phyloP scores from a whole-genome alignment of 2,329 filamentous ascomycete species.

The Claviceps digitariae region DNA sequence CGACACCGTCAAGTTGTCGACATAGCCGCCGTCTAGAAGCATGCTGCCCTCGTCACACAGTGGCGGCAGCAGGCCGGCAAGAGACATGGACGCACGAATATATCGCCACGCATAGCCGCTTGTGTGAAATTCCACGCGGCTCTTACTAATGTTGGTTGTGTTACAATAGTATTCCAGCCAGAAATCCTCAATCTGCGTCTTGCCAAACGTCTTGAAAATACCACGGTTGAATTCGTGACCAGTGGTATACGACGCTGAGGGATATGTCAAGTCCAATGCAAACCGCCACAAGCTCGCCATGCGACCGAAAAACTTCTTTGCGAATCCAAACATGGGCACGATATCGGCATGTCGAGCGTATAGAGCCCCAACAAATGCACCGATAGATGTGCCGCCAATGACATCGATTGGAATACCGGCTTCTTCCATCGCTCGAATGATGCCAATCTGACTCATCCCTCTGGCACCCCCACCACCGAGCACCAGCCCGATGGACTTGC shows the following conservation, averaged over 20 bases:
- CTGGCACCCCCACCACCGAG: slow-evolving; percentile 86
- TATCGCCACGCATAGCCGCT: slow-evolving; percentile 97
- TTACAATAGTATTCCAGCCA: slow-evolving; percentile 99
- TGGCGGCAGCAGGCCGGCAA: slow-evolving; percentile 83
- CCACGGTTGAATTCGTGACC: slow-evolving; percentile 98
- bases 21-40: slow-evolving; percentile 90
- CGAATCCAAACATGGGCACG: slow-evolving; percentile 90
- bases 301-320: slow-evolving; percentile 95
- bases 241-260: slow-evolving; percentile 91
- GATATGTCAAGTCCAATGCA: slow-evolving; percentile 88
- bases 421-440: slow-evolving; percentile 91
- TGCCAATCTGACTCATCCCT: slow-evolving; percentile 83
- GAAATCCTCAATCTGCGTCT: slow-evolving; percentile 96
- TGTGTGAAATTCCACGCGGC: slow-evolving; percentile 81
- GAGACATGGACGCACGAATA: slow-evolving; percentile 89
- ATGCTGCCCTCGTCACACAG: slow-evolving; percentile 95
- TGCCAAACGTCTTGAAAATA: slow-evolving; percentile 96
- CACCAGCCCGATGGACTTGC: slow-evolving; percentile 87
- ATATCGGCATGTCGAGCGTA: slow-evolving; percentile 95
- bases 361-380: slow-evolving; percentile 84
- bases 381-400: slow-evolving; percentile 90
- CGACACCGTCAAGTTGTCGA: slow-evolving; percentile 91
- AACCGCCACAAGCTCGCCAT: slow-evolving; percentile 99
- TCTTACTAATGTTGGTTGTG: slow-evolving; percentile 96
- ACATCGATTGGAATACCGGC: slow-evolving; percentile 93